Evolutionary conservation across 257 asterid species (phyloP).

Genomic region (Scutellaria minor): DNA sequence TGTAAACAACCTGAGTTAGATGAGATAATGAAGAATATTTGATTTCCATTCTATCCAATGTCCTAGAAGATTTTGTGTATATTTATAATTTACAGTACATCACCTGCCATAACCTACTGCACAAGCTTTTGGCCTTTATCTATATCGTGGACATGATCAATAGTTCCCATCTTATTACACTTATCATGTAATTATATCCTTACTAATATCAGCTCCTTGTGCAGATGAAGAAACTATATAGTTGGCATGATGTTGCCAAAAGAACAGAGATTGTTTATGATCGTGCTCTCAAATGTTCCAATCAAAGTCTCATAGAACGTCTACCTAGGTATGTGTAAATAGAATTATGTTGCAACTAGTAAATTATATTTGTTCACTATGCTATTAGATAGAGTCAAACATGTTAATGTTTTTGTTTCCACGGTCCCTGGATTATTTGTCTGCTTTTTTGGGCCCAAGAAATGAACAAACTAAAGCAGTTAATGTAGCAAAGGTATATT

Average conservation of each 20-base stretch:
- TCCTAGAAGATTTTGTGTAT: background rate
- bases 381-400: background rate
- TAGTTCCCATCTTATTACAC: slow-evolving; percentile 5
- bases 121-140: background rate
- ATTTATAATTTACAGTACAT: background rate
- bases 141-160: background rate
- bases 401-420: background rate
- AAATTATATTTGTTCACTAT: background rate
- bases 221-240: slow-evolving; percentile 90
- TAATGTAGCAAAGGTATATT: background rate
- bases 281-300: slow-evolving; percentile 76
- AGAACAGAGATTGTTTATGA: slow-evolving; percentile 91
- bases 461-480: background rate
- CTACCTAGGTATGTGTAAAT: slow-evolving; percentile 67
- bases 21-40: slow-evolving; percentile 11
- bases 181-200: slow-evolving; percentile 6
- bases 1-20: slow-evolving; percentile 1
- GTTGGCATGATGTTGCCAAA: slow-evolving; percentile 96
- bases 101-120: slow-evolving; percentile 11
- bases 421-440: background rate
- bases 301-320: slow-evolving; percentile 74
- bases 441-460: background rate
- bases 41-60: background rate
- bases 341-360: background rate
- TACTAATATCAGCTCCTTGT: slow-evolving; percentile 23